Evolutionary conservation across 768 basidiomycete species (phyloP).

Genomic region (Phlegmacium glaucopus): DNA sequence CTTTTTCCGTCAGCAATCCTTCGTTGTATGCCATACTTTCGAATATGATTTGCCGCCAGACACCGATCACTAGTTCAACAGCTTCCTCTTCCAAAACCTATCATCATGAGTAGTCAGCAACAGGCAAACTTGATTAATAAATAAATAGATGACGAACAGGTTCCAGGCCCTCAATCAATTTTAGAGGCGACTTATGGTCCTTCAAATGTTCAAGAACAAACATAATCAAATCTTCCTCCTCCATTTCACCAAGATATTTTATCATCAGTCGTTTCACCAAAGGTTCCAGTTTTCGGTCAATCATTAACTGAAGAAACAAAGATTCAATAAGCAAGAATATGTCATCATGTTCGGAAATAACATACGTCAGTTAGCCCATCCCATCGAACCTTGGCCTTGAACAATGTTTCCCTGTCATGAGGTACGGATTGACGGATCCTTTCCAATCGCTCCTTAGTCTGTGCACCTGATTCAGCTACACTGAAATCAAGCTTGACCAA

Average conservation of each 20-base stretch:
- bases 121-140: conserved; percentile 1
- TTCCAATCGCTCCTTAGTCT: conserved; percentile 76
- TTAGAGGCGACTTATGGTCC: conserved; percentile 82
- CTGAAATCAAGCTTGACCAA: conserved; percentile 91
- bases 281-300: conserved; percentile 85
- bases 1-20: conserved; percentile 81
- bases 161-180: conserved; percentile 86
- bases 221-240: conserved; percentile 92
- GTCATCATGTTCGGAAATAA: not conserved
- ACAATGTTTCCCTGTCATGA: conserved; percentile 70
- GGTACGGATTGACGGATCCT: conserved; percentile 76
- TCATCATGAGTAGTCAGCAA: conserved; percentile 2
- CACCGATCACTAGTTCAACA: conserved; percentile 62
- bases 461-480: conserved; percentile 74
- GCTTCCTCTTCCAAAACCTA: conserved; percentile 95
- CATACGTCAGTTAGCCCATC: conserved; percentile 86
- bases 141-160: conserved; percentile 59
- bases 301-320: conserved; percentile 51
- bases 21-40: conserved; percentile 93
- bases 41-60: conserved; percentile 93
- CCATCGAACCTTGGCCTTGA: conserved; percentile 88
- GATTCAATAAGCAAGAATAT: conserved; percentile 1
- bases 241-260: conserved; percentile 87
- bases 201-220: conserved; percentile 91
- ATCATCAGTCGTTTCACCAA: conserved; percentile 80